A percentile compares a stretch with the other conserved stretches of the same genome.
Conservation (phyloP, 768 basidiomycete species). For the Psilocybe cyanescens region DNA sequence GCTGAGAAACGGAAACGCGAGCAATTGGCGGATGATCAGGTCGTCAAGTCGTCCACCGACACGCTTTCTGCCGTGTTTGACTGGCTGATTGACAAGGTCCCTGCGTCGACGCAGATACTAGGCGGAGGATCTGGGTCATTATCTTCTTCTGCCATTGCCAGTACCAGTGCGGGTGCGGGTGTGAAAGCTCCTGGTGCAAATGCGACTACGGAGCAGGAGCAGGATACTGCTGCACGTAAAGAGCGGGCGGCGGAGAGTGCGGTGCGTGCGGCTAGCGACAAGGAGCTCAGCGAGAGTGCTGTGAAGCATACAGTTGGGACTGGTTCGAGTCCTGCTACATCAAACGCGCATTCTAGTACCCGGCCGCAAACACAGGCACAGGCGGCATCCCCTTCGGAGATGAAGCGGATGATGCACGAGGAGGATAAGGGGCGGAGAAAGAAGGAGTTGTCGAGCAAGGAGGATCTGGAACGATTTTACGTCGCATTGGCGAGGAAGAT, state of each 20-base stretch:
- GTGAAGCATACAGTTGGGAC: conserved; percentile 13
- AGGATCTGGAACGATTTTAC: conserved; percentile 88
- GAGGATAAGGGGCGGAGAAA: conserved; percentile 28
- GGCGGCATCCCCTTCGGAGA: conserved; percentile 17
- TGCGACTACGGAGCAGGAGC: not conserved
- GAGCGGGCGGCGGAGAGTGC: not conserved
- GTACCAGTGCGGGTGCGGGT: not conserved
- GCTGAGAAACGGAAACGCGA: conserved; percentile 28
- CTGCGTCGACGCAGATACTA: conserved; percentile 32
- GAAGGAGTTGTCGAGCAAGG: conserved; percentile 63
- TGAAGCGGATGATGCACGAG: conserved; percentile 29
- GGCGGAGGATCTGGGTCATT: not conserved
- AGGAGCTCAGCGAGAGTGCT: conserved; percentile 17
- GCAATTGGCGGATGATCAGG: conserved; percentile 16
- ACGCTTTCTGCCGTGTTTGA: conserved; percentile 77
- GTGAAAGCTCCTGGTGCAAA: conserved; percentile 1
- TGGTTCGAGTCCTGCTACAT: not conserved
- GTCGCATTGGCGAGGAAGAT: conserved; percentile 87
- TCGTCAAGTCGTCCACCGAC: conserved; percentile 67
- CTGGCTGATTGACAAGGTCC: conserved; percentile 78
- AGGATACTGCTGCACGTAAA: not conserved
- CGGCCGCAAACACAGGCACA: not conserved
- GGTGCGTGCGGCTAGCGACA: conserved; percentile 5
- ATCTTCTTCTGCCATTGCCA: not conserved
- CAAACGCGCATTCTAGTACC: not conserved